Base-by-base conservation (phyloP, 148 eudicot genomes). In the Heliosperma pusillum region DNA sequence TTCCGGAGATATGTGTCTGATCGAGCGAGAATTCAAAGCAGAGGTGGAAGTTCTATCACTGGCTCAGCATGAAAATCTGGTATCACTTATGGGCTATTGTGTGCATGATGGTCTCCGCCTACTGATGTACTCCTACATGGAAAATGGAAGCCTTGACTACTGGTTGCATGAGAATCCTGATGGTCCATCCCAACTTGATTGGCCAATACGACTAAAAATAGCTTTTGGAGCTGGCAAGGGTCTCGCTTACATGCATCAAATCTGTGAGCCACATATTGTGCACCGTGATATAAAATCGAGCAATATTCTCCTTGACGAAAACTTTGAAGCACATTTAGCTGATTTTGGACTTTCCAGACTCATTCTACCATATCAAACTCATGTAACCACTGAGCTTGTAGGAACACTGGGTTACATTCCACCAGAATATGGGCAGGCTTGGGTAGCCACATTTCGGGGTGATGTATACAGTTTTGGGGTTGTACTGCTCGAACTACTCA, bases 401-500 rank as follows among this genome's bases (percentile, higher is more conserved):
- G 98, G 98, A 40, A 94, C 98, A 20, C 79, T 91, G 58, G 98
- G 98, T 42, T 94, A 94, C 82, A 94, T 91, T 65, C 98, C 98
- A 58, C 98, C 98, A 2, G 98, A 94, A 80, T 94, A 94, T 20
- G 88, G 96, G 61, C 98, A 94, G 58, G 80, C 98, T 52, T 90
- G 91, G 95, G 82, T 90, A 78, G 98, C 98, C 77, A 91, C 98
- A 56, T 85, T 94, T 72, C 89, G 88, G 77, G 98, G 98, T 2
- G 98, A 94, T 73, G 79, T 94, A 27, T 94, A 94, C 76, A 94
- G 98, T 82, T 94, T 94, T 78, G 97, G 98, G 69, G 87, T 94
- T 72, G 93, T 94, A n/a, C 78, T 94, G 86, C 93, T 94, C 56
- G 98, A 94, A 79, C 80, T 94, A 21, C 85, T 94, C 42, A 90